Conservation (phyloP, 176 grass and related monocot genomes). For the Cocos nucifera region DNA sequence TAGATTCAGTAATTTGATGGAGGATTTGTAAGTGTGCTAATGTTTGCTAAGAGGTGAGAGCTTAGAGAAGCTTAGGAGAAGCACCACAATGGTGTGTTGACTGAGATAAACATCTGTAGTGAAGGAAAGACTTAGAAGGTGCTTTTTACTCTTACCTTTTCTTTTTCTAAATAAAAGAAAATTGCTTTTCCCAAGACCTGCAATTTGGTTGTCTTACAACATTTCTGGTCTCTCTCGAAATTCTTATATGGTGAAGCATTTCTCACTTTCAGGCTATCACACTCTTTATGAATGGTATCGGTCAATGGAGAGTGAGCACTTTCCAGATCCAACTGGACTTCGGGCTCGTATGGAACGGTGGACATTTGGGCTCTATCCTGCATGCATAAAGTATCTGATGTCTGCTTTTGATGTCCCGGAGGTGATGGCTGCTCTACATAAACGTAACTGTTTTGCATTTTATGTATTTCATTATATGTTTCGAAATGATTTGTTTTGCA, state of each 20-base stretch:
- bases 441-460: background rate
- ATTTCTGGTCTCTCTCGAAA: background rate
- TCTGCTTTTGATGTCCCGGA: conserved; percentile 95
- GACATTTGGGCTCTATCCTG: conserved; percentile 94
- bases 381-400: conserved; percentile 99
- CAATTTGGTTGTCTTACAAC: too few relatives aligned
- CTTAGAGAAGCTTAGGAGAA: too few relatives aligned
- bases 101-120: too few relatives aligned
- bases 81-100: too few relatives aligned
- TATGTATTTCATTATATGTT: background rate
- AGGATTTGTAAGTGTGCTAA: too few relatives aligned
- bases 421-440: conserved; percentile 38
- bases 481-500: conserved; percentile 12
- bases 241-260: conserved; percentile 15
- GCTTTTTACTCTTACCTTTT: too few relatives aligned
- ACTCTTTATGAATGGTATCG: conserved; percentile 97
- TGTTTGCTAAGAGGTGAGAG: too few relatives aligned
- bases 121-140: too few relatives aligned
- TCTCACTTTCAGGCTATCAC: conserved; percentile 55
- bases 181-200: too few relatives aligned
- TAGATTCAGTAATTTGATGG: too few relatives aligned
- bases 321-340: conserved; percentile 81
- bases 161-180: too few relatives aligned
- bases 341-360: conserved; percentile 65
- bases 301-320: conserved; percentile 85